Conservation (phyloP, 768 basidiomycete species). For the Filobasidium floriforme region DNA sequence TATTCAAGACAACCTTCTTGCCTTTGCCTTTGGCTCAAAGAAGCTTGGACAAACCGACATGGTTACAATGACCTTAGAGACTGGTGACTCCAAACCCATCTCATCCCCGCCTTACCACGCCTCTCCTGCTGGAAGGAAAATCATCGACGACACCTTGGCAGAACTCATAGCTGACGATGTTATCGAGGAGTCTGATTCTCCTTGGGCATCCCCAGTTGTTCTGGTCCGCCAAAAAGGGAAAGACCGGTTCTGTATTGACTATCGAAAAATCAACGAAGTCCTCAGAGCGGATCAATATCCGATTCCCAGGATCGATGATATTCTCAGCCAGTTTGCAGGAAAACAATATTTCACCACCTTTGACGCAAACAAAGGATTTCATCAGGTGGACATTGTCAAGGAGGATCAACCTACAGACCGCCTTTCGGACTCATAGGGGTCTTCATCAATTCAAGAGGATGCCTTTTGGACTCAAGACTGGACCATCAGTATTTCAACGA, state of each 20-base stretch:
- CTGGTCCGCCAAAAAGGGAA: conserved; percentile 21
- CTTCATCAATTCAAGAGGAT: too few species aligned
- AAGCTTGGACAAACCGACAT: too few species aligned
- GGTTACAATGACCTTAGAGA: conserved; percentile 15
- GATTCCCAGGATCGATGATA: too few species aligned
- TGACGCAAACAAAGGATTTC: too few species aligned
- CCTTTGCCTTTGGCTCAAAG: conserved; percentile 14
- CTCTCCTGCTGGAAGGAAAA: conserved; percentile 12
- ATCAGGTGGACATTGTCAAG: conserved; percentile 11
- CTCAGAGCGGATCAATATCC: too few species aligned
- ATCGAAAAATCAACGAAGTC: too few species aligned
- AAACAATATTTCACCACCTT: too few species aligned
- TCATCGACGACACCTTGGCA: too few species aligned
- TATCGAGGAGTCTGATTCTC: conserved; percentile 19
- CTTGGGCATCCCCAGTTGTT: conserved; percentile 19
- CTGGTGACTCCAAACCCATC: conserved; percentile 2
- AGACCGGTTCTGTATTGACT: too few species aligned
- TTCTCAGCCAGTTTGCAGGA: too few species aligned
- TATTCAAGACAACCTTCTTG: conserved; percentile 7
- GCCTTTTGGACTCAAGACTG: conserved; percentile 19
- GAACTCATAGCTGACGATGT: too few species aligned
- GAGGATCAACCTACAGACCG: conserved; percentile 16
- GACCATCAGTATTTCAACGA: conserved; percentile 15
- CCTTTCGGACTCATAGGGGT: conserved; percentile 10
- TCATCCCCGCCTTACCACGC: conserved; percentile 16